These are phyloP conservation scores for Hyphopichia khmerensis DNA, from an alignment of 1,139 yeast species.

Conservation along the genomic window DNA sequence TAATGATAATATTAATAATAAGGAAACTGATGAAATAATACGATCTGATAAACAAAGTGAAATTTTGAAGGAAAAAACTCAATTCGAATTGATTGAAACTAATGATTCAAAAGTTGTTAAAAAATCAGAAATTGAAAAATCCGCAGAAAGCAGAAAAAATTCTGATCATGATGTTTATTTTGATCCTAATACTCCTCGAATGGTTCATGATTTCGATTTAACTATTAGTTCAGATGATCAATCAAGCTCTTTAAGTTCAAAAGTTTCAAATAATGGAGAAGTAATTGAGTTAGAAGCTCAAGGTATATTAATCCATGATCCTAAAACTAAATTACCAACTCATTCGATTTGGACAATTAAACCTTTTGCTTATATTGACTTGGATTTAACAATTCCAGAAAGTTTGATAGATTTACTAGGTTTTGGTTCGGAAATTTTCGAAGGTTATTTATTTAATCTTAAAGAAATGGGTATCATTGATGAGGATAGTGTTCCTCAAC, in stretches of 20 bases:
- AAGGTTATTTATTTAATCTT: conserved; percentile 64
- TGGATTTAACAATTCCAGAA: conserved; percentile 65
- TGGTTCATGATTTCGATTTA: background rate
- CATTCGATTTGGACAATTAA: conserved; percentile 94
- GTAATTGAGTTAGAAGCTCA: conserved; percentile 85
- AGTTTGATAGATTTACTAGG: conserved; percentile 73
- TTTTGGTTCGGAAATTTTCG: conserved; percentile 84
- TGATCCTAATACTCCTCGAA: background rate
- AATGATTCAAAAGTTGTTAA: background rate
- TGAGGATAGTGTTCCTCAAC: conserved; percentile 68
- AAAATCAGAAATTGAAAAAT: background rate
- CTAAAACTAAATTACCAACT: conserved; percentile 56
- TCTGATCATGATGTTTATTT: background rate
- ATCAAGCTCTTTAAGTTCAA: conserved; percentile 24
- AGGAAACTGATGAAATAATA: background rate
- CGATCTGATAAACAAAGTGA: background rate
- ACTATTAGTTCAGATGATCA: conserved; percentile 1
- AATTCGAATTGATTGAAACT: conserved; percentile 1
- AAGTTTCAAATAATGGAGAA: conserved; percentile 55
- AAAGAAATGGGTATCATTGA: conserved; percentile 62
- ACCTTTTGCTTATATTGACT: conserved; percentile 65
- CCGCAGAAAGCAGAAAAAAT: background rate
- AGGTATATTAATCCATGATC: conserved; percentile 84
- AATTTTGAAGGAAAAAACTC: background rate
- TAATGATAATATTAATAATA: background rate